phyloP scores from a whole-genome alignment of 73 alveolate genomes.

The Paramecium pentaurelia region DNA sequence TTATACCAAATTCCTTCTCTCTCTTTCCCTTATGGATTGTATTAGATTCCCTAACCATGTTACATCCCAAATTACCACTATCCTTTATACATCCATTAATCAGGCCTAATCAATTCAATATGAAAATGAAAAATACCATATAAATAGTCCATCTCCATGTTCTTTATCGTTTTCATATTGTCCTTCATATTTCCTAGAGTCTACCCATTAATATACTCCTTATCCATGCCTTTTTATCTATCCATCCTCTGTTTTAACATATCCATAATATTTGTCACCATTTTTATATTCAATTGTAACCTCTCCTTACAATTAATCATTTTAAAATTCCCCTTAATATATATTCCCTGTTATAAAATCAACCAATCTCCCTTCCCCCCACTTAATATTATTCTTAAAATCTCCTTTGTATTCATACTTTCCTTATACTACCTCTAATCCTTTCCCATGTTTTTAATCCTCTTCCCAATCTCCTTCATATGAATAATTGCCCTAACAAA shows the following conservation, averaged over 20 bases:
- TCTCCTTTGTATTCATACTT: conserved; percentile 60
- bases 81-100: conserved; percentile 54
- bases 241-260: conserved; percentile 41
- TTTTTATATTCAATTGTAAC: conserved; percentile 49
- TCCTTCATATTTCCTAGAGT: conserved; percentile 57
- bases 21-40: conserved; percentile 57
- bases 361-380: conserved; percentile 12
- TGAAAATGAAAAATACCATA: conserved; percentile 5
- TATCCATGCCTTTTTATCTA: conserved; percentile 40
- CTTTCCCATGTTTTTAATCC: conserved; percentile 63
- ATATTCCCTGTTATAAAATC: conserved; percentile 43
- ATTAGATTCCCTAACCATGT: conserved; percentile 54
- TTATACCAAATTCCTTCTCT: conserved; percentile 59
- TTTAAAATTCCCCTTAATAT: conserved; percentile 58
- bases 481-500: background rate
- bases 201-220: conserved; percentile 51
- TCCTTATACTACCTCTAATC: background rate
- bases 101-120: conserved; percentile 43
- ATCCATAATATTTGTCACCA: conserved; percentile 51
- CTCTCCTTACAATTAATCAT: conserved; percentile 50
- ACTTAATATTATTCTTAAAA: conserved; percentile 45
- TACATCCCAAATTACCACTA: conserved; percentile 29
- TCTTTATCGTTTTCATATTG: conserved; percentile 36
- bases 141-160: conserved; percentile 58
- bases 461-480: conserved; percentile 69